Evolutionary conservation across 2,329 filamentous ascomycete species (phyloP).

Genomic region (Paecilomyces sp.): DNA sequence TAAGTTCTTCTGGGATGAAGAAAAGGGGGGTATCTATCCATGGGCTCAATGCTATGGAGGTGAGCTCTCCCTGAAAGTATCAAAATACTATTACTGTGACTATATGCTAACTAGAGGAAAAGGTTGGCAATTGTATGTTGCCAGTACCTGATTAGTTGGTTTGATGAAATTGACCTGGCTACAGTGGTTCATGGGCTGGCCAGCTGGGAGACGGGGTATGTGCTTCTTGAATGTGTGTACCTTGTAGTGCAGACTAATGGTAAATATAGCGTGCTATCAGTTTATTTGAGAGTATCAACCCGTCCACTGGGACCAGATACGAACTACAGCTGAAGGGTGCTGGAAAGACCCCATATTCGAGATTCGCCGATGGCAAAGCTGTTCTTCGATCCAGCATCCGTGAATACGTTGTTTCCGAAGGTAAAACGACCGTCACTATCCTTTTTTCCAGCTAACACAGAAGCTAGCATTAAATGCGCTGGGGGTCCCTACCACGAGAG

Average conservation of each 20-base stretch:
- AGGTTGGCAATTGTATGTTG: conserved; percentile 45
- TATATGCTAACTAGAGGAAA: conserved; percentile 10
- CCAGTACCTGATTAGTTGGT: not conserved
- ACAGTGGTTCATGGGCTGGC: conserved; percentile 77
- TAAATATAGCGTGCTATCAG: conserved; percentile 65
- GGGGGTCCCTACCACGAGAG: conserved; percentile 77
- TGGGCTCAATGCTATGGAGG: conserved; percentile 99
- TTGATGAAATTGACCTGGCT: conserved; percentile 31
- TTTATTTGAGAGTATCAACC: conserved; percentile 81
- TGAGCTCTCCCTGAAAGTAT: conserved; percentile 45
- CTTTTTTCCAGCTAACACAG: not conserved
- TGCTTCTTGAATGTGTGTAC: not conserved
- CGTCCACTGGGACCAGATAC: conserved; percentile 63
- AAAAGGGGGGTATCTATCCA: conserved; percentile 76
- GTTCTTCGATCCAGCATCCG: conserved; percentile 88
- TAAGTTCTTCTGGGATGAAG: conserved; percentile 67
- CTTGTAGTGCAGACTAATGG: not conserved
- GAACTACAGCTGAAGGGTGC: conserved; percentile 94
- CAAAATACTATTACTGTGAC: not conserved
- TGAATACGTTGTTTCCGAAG: conserved; percentile 89
- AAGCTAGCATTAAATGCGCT: conserved; percentile 63
- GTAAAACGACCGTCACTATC: conserved; percentile 22
- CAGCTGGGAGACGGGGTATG: conserved; percentile 79
- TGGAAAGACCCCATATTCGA: conserved; percentile 85
- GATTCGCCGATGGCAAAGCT: conserved; percentile 93